Base-by-base conservation (phyloP, 495 filamentous ascomycete species). In the Xylaria curta region DNA sequence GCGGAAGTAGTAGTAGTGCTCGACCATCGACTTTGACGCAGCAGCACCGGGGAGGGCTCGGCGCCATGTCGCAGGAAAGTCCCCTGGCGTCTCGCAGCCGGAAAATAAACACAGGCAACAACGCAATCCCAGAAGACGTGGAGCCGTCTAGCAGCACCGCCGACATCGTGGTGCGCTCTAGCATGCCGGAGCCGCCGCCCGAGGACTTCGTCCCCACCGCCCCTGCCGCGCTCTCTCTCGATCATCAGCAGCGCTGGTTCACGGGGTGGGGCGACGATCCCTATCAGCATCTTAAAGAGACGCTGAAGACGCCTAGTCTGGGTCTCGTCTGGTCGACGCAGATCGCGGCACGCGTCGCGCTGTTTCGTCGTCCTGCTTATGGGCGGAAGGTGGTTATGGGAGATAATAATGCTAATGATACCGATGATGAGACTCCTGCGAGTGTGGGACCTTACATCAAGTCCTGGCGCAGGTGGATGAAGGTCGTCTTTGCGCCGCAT, bases 231-330 rank as follows among this genome's bases (percentile, higher is more conserved):
- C 84, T 97, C 44, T 86, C 85, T n/a, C 87, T 98, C 19, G 88
- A 94, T 71, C 93, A 97, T 79, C 96, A 99, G 80, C 92, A 97
- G 76, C 89, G 91, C 9, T 99, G 93, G 87, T 97, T 97, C 80
- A 95, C 92, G 3, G 96, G 96, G 47, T 99, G 96, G 95, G 94
- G 94, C 28, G 91, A 94, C 77, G 82, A 85, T 49, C 82, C 75
- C 0, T 64, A 70, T 51, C 44, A 44, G 19, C 28, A 7, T 33
- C 60, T 68, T 13, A 76, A 82, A 31, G 78, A 73, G 26, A 78
- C 82, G 42, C 84, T 90, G 17, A 99, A 98, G 81, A 97, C 93
- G 0, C 96, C 96, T 0, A 90, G 92, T 10, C 82, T 98, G 66
- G 96, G 96, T 0, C 85, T 97, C 15, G 89, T 95, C 33, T 99